phyloP scores from a whole-genome alignment of 495 filamentous ascomycete genomes.

The Aspergillus mulundensis region DNA sequence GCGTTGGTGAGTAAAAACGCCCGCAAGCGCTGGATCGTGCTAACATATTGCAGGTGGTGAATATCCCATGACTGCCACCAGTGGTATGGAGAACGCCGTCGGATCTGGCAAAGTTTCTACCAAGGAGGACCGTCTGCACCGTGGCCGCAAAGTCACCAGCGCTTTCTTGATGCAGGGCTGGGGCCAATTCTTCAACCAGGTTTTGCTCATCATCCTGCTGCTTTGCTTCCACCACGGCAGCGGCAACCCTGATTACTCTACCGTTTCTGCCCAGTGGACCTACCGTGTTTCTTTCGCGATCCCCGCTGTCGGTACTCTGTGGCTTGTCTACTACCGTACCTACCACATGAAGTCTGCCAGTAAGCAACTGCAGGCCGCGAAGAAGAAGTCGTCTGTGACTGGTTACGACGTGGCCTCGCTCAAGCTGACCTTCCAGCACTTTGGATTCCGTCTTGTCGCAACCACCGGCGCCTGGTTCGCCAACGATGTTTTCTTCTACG shows the following conservation, averaged over 20 bases:
- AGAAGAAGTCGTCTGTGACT: slow-evolving; percentile 80
- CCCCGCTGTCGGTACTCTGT: slow-evolving; percentile 81
- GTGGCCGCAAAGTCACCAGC: slow-evolving; percentile 85
- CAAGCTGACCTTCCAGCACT: slow-evolving; percentile 67
- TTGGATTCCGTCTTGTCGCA: slow-evolving; percentile 77
- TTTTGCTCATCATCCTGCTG: slow-evolving; percentile 73
- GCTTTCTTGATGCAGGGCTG: slow-evolving; percentile 97
- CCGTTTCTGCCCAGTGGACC: slow-evolving; percentile 70
- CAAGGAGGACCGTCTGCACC: slow-evolving; percentile 84
- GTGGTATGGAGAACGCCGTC: slow-evolving; percentile 87
- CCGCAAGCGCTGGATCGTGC: background rate
- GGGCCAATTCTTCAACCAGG: slow-evolving; percentile 91
- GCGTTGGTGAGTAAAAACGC: slow-evolving; percentile 56
- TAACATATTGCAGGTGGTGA: slow-evolving; percentile 53
- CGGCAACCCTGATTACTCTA: slow-evolving; percentile 68
- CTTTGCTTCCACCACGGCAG: slow-evolving; percentile 73
- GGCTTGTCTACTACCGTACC: slow-evolving; percentile 85
- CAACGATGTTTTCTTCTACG: slow-evolving; percentile 96
- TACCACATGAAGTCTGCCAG: slow-evolving; percentile 79
- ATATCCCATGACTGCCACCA: slow-evolving; percentile 94
- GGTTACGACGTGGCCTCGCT: slow-evolving; percentile 85
- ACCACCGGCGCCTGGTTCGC: slow-evolving; percentile 82
- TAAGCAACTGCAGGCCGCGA: slow-evolving; percentile 69
- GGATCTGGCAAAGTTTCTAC: slow-evolving; percentile 81
- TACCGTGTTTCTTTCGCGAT: slow-evolving; percentile 83